phyloP scores from a whole-genome alignment of 805 yeast genomes.

The Debaryomyces maramus region DNA sequence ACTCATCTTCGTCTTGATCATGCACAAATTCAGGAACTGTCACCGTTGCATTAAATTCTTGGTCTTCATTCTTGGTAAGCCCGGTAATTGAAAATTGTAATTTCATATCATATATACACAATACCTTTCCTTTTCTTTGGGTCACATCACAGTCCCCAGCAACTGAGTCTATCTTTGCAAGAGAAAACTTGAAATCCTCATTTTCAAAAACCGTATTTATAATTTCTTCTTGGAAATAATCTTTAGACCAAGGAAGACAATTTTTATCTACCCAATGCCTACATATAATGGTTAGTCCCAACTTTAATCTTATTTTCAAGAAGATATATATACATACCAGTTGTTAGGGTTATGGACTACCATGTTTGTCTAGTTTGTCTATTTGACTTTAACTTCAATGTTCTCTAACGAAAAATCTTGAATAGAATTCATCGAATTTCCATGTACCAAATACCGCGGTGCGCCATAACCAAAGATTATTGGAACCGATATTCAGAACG shows the following conservation, averaged over 20 bases:
- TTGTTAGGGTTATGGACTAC: constrained; percentile 72
- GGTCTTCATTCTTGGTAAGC: constrained; percentile 35
- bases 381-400: no score
- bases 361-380: no score
- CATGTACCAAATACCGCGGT: no score
- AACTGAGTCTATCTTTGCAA: constrained; percentile 43
- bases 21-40: constrained; percentile 69
- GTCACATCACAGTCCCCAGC: constrained; percentile 81
- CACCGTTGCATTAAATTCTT: constrained; percentile 43
- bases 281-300: not conserved
- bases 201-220: constrained; percentile 25
- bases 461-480: no score
- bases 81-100: constrained; percentile 49
- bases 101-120: constrained; percentile 69
- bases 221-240: constrained; percentile 46
- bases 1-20: constrained; percentile 71
- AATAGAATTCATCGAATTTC: no score
- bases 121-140: constrained; percentile 79
- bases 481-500: no score
- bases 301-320: not conserved
- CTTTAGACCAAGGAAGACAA: constrained; percentile 63
- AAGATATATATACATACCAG: constrained; percentile 43
- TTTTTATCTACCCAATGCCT: constrained; percentile 75
- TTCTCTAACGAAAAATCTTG: no score
- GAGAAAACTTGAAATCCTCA: constrained; percentile 22